phyloP scores from a whole-genome alignment of 2,329 filamentous ascomycete genomes.

The Penicillium sp. region DNA sequence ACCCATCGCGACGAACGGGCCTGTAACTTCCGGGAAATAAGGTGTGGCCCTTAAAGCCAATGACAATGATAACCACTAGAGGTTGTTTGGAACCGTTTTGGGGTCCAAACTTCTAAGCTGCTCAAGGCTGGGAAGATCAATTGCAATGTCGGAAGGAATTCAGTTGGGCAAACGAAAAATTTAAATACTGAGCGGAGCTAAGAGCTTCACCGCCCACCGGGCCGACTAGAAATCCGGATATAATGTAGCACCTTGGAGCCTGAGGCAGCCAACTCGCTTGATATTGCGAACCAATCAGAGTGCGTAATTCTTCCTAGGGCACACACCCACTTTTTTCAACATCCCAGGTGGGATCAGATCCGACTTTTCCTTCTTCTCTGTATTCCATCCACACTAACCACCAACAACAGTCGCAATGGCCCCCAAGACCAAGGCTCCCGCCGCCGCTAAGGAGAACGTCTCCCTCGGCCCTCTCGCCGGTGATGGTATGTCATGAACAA shows the following conservation, averaged over 20 bases:
- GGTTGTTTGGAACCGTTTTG: neutral
- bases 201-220: conserved; percentile 26
- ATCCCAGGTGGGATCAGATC: conserved; percentile 18
- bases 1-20: conserved; percentile 25
- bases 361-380: conserved; percentile 27
- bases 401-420: conserved; percentile 64
- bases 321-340: conserved; percentile 35
- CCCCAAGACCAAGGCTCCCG: conserved; percentile 79
- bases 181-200: conserved; percentile 27
- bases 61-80: neutral
- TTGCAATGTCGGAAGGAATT: conserved; percentile 4
- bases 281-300: conserved; percentile 29
- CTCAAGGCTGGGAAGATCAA: conserved; percentile 14
- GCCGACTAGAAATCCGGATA: conserved; percentile 23
- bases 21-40: neutral
- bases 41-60: neutral
- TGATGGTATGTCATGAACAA: conserved; percentile 65
- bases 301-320: conserved; percentile 29
- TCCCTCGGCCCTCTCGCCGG: conserved; percentile 94
- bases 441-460: conserved; percentile 90
- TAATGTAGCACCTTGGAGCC: neutral
- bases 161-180: conserved; percentile 13
- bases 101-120: neutral
- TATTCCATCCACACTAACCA: conserved; percentile 44
- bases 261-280: conserved; percentile 30